Percentiles rank a stretch among this genome's conserved stretches.
These are phyloP conservation scores for Trametes cinnabarina DNA, from an alignment of 768 basidiomycete genomes.

Conservation along the genomic window DNA sequence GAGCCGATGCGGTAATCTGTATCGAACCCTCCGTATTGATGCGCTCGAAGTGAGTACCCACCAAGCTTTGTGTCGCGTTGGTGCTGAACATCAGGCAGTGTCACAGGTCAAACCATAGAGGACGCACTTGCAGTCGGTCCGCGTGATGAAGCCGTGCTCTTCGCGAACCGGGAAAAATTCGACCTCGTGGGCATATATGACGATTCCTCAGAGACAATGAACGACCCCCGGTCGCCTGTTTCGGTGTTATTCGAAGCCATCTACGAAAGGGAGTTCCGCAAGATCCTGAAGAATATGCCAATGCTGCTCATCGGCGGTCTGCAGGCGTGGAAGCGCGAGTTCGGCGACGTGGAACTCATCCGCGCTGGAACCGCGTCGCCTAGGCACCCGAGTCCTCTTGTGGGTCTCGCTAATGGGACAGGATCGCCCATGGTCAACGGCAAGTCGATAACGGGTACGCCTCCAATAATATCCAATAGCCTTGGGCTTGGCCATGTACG, in stretches of 20 bases:
- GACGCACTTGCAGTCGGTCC: slow-evolving; percentile 72
- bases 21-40: slow-evolving; percentile 78
- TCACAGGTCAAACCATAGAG: slow-evolving; percentile 68
- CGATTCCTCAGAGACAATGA: slow-evolving; percentile 52
- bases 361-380: slow-evolving; percentile 17
- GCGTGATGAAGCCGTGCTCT: slow-evolving; percentile 66
- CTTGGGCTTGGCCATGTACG: slow-evolving; percentile 17
- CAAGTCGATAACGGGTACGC: neutral
- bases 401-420: slow-evolving; percentile 12
- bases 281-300: slow-evolving; percentile 70
- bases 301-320: slow-evolving; percentile 84
- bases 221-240: slow-evolving; percentile 49
- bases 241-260: slow-evolving; percentile 64
- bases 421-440: slow-evolving; percentile 11
- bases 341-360: slow-evolving; percentile 44
- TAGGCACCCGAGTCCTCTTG: slow-evolving; percentile 1
- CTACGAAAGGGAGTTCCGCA: slow-evolving; percentile 69
- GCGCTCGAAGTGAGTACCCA: slow-evolving; percentile 58
- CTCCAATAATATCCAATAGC: slow-evolving; percentile 9
- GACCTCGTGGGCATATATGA: slow-evolving; percentile 90
- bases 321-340: slow-evolving; percentile 69
- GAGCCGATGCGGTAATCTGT: slow-evolving; percentile 67
- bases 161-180: slow-evolving; percentile 82
- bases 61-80: neutral
- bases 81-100: slow-evolving; percentile 38